phyloP scores from a whole-genome alignment of 805 yeast species.

The Brettanomyces nanus region DNA sequence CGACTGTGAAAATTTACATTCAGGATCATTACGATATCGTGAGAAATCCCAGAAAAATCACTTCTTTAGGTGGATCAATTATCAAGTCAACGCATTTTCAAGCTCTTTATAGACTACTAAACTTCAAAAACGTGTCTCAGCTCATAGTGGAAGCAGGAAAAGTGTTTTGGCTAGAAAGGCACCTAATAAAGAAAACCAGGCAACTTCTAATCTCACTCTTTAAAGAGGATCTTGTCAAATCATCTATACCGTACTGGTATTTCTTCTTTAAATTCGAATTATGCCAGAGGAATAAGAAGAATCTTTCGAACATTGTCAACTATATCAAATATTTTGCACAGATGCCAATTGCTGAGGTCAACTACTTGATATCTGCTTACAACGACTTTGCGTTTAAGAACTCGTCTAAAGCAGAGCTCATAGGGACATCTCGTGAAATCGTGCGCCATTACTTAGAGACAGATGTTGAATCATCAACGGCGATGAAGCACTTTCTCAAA shows the following conservation, averaged over 20 bases:
- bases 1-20: conserved; percentile 11
- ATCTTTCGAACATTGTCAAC: conserved; percentile 36
- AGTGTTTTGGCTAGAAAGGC: conserved; percentile 17
- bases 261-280: conserved; percentile 48
- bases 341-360: conserved; percentile 41
- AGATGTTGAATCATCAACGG: conserved; percentile 24
- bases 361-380: conserved; percentile 32
- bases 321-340: conserved; percentile 36
- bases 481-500: conserved; percentile 26
- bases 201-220: conserved; percentile 19
- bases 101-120: conserved; percentile 11
- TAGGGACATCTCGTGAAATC: conserved; percentile 16
- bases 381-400: conserved; percentile 29
- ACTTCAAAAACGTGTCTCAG: conserved; percentile 18
- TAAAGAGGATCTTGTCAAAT: conserved; percentile 26
- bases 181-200: conserved; percentile 17
- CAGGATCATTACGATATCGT: conserved; percentile 4
- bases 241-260: conserved; percentile 47
- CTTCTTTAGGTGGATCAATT: background rate
- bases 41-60: conserved; percentile 2
- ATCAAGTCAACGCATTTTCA: conserved; percentile 7
- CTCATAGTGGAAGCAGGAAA: conserved; percentile 23
- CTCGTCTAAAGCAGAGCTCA: conserved; percentile 15
- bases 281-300: conserved; percentile 32
- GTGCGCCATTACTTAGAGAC: conserved; percentile 22